Conservation (phyloP, 1,284 basidiomycete genomes). For the Melampsora larici-populina region DNA sequence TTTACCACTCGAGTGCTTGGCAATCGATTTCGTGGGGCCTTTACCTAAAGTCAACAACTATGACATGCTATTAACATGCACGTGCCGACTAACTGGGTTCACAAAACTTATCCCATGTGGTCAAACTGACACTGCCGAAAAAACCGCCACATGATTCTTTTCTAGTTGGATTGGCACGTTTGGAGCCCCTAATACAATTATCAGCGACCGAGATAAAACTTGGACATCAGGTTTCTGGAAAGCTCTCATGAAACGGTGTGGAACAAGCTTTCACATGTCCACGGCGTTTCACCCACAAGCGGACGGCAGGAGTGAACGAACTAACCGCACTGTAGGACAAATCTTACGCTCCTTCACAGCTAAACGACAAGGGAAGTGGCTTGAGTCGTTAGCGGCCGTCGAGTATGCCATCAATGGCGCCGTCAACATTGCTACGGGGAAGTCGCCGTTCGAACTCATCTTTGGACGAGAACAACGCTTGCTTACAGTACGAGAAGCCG, state of each 20-base stretch:
- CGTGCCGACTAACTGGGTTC: too few species aligned
- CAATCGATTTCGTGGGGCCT: conserved; percentile 7
- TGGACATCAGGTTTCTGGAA: conserved; percentile 13
- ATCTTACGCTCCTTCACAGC: conserved; percentile 30
- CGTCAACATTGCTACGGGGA: background rate
- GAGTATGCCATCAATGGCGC: too few species aligned
- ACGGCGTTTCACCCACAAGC: conserved; percentile 49
- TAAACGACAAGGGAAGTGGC: too few species aligned
- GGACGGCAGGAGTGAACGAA: conserved; percentile 50
- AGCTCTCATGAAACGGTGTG: background rate
- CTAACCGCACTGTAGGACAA: conserved; percentile 54
- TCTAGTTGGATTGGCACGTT: background rate
- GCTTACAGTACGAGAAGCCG: background rate
- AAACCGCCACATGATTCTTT: too few species aligned
- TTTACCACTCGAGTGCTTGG: too few species aligned
- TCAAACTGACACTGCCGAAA: too few species aligned
- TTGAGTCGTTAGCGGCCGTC: too few species aligned
- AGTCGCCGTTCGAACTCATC: background rate
- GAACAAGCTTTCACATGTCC: conserved; percentile 26
- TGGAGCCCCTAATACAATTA: background rate
- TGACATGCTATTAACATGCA: conserved; percentile 8
- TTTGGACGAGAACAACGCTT: background rate
- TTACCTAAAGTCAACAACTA: too few species aligned
- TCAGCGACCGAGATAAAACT: conserved; percentile 1
- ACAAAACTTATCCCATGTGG: too few species aligned